Conservation (phyloP, 1,284 basidiomycete species). For the Cutaneotrichosporon sp. region DNA sequence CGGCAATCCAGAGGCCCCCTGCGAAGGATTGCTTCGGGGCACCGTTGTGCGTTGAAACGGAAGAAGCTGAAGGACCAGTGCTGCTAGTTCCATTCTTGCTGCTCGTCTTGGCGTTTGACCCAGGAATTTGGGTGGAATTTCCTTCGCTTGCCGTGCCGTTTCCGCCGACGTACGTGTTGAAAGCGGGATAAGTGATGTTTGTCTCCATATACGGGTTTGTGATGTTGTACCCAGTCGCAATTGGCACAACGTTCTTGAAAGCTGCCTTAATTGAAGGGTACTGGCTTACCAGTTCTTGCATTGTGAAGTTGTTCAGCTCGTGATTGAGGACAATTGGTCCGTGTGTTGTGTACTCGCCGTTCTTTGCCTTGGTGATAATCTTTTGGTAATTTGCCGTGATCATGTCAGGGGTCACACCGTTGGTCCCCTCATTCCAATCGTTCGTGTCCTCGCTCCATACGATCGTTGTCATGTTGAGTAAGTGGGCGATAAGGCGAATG, state of each 20-base stretch:
- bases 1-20: too few species aligned
- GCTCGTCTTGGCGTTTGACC: too few species aligned
- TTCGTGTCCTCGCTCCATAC: conserved; percentile 52
- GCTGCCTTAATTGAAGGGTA: conserved; percentile 38
- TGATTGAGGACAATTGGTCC: conserved; percentile 52
- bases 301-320: conserved; percentile 50
- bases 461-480: conserved; percentile 51
- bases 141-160: too few species aligned
- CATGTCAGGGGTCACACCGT: conserved; percentile 36
- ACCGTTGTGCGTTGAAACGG: too few species aligned
- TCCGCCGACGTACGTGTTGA: conserved; percentile 26
- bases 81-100: too few species aligned
- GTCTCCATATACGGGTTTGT: conserved; percentile 51
- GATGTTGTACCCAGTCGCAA: conserved; percentile 45
- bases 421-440: conserved; percentile 47
- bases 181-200: conserved; percentile 42
- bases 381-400: conserved; percentile 50
- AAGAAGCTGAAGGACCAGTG: too few species aligned
- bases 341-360: conserved; percentile 41
- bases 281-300: conserved; percentile 39
- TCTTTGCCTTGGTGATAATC: conserved; percentile 42
- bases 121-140: too few species aligned
- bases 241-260: conserved; percentile 45
- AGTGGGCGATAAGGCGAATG: conserved; percentile 52
- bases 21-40: too few species aligned